phyloP scores from a whole-genome alignment of 1,284 basidiomycete species.

The Trametes hirsuta region DNA sequence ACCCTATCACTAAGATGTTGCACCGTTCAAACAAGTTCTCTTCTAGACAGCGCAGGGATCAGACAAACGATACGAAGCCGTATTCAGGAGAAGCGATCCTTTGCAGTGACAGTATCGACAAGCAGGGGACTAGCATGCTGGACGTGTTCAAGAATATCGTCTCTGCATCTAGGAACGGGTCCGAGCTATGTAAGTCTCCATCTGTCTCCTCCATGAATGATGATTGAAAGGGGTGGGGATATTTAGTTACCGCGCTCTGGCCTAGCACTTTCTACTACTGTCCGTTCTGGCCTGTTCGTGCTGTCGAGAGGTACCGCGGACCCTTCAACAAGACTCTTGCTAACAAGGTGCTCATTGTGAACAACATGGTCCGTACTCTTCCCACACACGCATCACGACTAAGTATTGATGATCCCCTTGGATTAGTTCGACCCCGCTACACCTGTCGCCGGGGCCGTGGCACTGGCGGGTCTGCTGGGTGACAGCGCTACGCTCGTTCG shows the following conservation, averaged over 20 bases:
- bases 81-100: slow-evolving; percentile 13
- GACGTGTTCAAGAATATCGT: slow-evolving; percentile 25
- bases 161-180: slow-evolving; percentile 13
- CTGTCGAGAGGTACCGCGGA: slow-evolving; percentile 28
- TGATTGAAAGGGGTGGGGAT: background rate
- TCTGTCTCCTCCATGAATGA: background rate
- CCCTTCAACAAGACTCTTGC: slow-evolving; percentile 29
- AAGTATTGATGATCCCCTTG: too few species aligned
- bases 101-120: slow-evolving; percentile 25
- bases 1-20: too few species aligned
- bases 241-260: background rate
- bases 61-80: background rate
- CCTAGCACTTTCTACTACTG: slow-evolving; percentile 8
- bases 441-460: slow-evolving; percentile 14
- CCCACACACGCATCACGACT: too few species aligned
- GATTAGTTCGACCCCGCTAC: slow-evolving; percentile 2
- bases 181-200: slow-evolving; percentile 23
- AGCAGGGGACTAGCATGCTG: slow-evolving; percentile 10
- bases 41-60: background rate
- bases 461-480: slow-evolving; percentile 16
- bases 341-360: slow-evolving; percentile 26
- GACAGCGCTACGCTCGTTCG: slow-evolving; percentile 15
- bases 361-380: slow-evolving; percentile 18
- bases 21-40: background rate
- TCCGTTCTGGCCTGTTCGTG: slow-evolving; percentile 24